These are phyloP conservation scores for Russula ochroleuca DNA, from an alignment of 768 basidiomycete genomes.

Conservation along the genomic window DNA sequence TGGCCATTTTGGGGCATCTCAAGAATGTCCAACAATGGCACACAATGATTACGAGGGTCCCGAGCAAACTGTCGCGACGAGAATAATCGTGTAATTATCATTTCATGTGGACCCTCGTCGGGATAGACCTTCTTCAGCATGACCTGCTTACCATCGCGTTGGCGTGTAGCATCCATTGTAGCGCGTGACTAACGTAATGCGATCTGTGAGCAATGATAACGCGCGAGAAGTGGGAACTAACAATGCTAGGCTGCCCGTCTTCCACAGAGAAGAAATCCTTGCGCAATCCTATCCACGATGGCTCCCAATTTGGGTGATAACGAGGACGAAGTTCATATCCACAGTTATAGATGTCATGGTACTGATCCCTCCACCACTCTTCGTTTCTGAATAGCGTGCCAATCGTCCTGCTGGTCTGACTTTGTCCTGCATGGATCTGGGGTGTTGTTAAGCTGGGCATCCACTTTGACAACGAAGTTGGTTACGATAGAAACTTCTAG, in stretches of 20 bases:
- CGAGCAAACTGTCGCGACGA: slow-evolving; percentile 9
- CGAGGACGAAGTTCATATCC: slow-evolving; percentile 25
- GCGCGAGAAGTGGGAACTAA: not conserved
- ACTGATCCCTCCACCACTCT: slow-evolving; percentile 20
- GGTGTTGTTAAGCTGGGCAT: not conserved
- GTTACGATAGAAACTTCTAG: not conserved
- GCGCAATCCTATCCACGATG: slow-evolving; percentile 14
- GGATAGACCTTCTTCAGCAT: slow-evolving; percentile 26
- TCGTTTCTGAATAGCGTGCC: slow-evolving; percentile 17
- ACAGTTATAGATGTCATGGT: not conserved
- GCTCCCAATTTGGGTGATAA: slow-evolving; percentile 19
- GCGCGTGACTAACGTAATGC: slow-evolving; percentile 9
- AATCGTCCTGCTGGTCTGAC: not conserved
- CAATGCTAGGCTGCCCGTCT: slow-evolving; percentile 15
- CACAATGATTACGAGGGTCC: slow-evolving; percentile 31
- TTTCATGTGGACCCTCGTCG: slow-evolving; percentile 16
- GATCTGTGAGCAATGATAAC: not conserved
- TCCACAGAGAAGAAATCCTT: slow-evolving; percentile 15
- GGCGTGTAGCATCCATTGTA: slow-evolving; percentile 27
- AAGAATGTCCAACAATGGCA: slow-evolving; percentile 27
- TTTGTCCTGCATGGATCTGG: too few species aligned
- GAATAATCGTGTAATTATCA: slow-evolving; percentile 14
- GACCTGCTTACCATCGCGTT: slow-evolving; percentile 25
- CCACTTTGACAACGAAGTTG: too few species aligned
- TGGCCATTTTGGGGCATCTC: slow-evolving; percentile 17